A percentile compares a stretch with the other conserved stretches of the same genome.
Conservation (phyloP, 1,284 basidiomycete species). For the Xerocomus minutiporus region DNA sequence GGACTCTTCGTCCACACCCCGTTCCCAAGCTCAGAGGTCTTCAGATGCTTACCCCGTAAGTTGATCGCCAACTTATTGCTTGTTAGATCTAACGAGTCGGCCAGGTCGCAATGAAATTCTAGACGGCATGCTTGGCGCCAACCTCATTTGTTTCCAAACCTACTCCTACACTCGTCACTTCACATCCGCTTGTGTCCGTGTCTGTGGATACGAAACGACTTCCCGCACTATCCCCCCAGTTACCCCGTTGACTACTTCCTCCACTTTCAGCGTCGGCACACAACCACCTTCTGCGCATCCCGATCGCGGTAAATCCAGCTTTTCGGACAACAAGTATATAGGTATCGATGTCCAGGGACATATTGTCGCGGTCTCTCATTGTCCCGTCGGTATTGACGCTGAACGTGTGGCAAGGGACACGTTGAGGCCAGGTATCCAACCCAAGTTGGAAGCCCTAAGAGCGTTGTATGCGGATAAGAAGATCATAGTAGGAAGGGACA, state of each 20-base stretch:
- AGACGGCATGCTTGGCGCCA: constrained; percentile 97
- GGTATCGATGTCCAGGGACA: constrained; percentile 92
- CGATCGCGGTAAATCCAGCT: constrained; percentile 32
- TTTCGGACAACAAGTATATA: constrained; percentile 26
- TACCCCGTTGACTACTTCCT: constrained; percentile 29
- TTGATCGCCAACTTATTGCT: constrained; percentile 14
- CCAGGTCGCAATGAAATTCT: constrained; percentile 84
- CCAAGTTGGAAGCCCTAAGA: constrained; percentile 83
- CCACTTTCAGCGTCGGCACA: constrained; percentile 4
- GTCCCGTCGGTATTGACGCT: constrained; percentile 97
- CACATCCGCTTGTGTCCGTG: constrained; percentile 89
- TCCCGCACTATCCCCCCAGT: constrained; percentile 43
- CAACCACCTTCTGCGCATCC: constrained; percentile 19
- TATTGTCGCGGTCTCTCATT: constrained; percentile 82
- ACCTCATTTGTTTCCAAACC: constrained; percentile 95
- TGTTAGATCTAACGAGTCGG: neutral
- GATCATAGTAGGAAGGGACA: constrained; percentile 98
- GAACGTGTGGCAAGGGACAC: constrained; percentile 83
- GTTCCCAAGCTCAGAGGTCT: constrained; percentile 95
- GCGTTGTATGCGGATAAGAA: constrained; percentile 94
- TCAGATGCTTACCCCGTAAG: constrained; percentile 85
- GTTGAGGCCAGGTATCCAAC: constrained; percentile 78
- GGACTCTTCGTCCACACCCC: constrained; percentile 97
- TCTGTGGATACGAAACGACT: constrained; percentile 92
- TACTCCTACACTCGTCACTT: constrained; percentile 98